phyloP scores from a whole-genome alignment of 352 stramenopile species.

The Globisporangium emineosum region DNA sequence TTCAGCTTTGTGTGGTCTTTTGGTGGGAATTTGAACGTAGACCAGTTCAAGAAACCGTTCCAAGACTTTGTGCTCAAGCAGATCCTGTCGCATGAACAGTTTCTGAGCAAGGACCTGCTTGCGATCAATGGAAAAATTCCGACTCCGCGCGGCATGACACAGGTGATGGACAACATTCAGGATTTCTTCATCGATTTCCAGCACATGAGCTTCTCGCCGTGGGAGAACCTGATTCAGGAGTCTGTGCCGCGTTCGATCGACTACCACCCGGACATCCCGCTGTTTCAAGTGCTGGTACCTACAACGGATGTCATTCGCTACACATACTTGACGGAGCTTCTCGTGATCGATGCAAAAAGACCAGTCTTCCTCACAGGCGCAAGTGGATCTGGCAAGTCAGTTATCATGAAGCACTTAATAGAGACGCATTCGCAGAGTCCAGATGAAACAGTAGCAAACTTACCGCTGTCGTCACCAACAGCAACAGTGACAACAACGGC shows the following conservation, averaged over 20 bases:
- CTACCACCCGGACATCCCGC: constrained; percentile 21
- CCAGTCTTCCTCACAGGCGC: constrained; percentile 87
- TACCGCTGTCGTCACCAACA: background rate
- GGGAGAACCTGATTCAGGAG: constrained; percentile 26
- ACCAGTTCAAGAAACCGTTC: constrained; percentile 34
- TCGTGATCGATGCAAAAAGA: constrained; percentile 54
- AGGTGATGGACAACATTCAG: constrained; percentile 55
- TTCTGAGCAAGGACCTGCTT: constrained; percentile 49
- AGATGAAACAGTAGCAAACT: background rate
- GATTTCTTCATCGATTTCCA: constrained; percentile 71
- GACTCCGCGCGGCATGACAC: constrained; percentile 33
- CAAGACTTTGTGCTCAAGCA: constrained; percentile 50
- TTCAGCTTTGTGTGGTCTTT: constrained; percentile 77
- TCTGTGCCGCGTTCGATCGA: constrained; percentile 18
- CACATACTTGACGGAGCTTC: constrained; percentile 47
- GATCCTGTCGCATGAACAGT: constrained; percentile 40
- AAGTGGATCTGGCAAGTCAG: constrained; percentile 88
- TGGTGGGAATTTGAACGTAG: constrained; percentile 53
- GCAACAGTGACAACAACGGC: background rate
- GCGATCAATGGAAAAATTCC: constrained; percentile 50
- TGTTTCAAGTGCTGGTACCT: constrained; percentile 64
- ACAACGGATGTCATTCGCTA: constrained; percentile 69
- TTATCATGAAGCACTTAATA: constrained; percentile 77
- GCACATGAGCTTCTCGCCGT: constrained; percentile 60
- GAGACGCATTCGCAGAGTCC: constrained; percentile 19